These are phyloP conservation scores for Rhizophagus sp. DNA, from an alignment of 192 early-diverging fungal species.

Conservation along the genomic window DNA sequence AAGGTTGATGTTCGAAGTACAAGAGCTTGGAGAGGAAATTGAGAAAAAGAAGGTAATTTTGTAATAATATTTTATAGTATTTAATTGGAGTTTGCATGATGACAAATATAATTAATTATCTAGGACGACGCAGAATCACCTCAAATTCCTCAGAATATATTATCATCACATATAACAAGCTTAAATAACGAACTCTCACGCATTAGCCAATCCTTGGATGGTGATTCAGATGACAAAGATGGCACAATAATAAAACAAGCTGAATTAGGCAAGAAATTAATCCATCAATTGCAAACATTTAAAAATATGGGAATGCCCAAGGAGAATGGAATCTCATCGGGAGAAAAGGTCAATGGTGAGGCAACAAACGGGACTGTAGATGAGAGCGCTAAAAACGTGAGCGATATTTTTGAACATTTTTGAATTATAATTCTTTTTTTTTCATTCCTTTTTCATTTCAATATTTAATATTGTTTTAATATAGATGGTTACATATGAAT, in stretches of 20 bases:
- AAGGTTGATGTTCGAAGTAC: slow-evolving; percentile 79
- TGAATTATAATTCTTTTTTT: not conserved
- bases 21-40: slow-evolving; percentile 75
- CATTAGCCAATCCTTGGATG: slow-evolving; percentile 47
- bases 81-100: not conserved
- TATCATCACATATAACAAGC: slow-evolving; percentile 51
- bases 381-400: slow-evolving; percentile 21
- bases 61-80: not conserved
- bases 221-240: slow-evolving; percentile 32
- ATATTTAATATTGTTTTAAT: not conserved
- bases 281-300: slow-evolving; percentile 55
- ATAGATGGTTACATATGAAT: slow-evolving; percentile 70
- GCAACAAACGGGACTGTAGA: not conserved
- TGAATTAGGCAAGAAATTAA: slow-evolving; percentile 50
- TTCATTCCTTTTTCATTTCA: not conserved
- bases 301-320: slow-evolving; percentile 38
- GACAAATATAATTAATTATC: not conserved
- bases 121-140: not conserved
- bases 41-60: slow-evolving; percentile 52
- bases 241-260: slow-evolving; percentile 46
- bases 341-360: slow-evolving; percentile 21
- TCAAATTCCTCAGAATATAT: slow-evolving; percentile 45
- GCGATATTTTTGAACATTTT: not conserved
- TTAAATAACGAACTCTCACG: slow-evolving; percentile 52
- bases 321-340: slow-evolving; percentile 5